Conservation (phyloP, 2,329 filamentous ascomycete genomes). For the Aspergillus sergii region DNA sequence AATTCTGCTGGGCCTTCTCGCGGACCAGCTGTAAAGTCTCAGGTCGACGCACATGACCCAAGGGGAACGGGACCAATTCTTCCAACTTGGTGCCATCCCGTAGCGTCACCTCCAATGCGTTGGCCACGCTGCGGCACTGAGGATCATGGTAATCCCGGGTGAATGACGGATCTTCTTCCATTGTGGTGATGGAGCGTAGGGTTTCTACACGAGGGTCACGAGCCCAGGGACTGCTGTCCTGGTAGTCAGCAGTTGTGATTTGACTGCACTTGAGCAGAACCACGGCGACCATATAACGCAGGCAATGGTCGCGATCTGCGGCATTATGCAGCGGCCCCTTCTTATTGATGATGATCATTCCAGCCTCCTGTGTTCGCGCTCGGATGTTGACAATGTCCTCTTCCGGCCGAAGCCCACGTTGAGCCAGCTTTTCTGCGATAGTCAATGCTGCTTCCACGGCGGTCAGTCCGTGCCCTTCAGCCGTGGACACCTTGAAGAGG, state of each 20-base stretch:
- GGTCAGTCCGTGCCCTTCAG: slow-evolving; percentile 38
- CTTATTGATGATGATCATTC: slow-evolving; percentile 39
- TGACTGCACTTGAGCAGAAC: slow-evolving; percentile 33
- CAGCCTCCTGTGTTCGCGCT: slow-evolving; percentile 33
- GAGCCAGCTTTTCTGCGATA: slow-evolving; percentile 14
- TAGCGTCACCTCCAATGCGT: slow-evolving; percentile 31
- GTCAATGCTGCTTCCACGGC: slow-evolving; percentile 36
- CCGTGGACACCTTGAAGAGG: slow-evolving; percentile 29
- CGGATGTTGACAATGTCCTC: slow-evolving; percentile 28
- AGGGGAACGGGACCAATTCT: slow-evolving; percentile 43
- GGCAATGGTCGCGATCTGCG: slow-evolving; percentile 41
- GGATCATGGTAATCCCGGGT: slow-evolving; percentile 35
- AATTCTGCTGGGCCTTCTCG: not conserved
- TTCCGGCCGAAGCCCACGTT: slow-evolving; percentile 14
- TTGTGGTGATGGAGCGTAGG: slow-evolving; percentile 29
- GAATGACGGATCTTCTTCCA: slow-evolving; percentile 29
- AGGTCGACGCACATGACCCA: slow-evolving; percentile 20
- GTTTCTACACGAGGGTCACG: slow-evolving; percentile 18
- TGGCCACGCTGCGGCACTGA: slow-evolving; percentile 29
- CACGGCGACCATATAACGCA: slow-evolving; percentile 39
- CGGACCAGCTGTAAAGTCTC: not conserved
- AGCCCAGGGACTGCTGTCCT: slow-evolving; percentile 30
- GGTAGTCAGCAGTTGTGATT: slow-evolving; percentile 30
- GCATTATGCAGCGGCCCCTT: slow-evolving; percentile 26
- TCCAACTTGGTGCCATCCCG: slow-evolving; percentile 25